These are phyloP conservation scores for Hibiscus syriacus DNA, from an alignment of 345 rosid species.

Conservation along the genomic window DNA sequence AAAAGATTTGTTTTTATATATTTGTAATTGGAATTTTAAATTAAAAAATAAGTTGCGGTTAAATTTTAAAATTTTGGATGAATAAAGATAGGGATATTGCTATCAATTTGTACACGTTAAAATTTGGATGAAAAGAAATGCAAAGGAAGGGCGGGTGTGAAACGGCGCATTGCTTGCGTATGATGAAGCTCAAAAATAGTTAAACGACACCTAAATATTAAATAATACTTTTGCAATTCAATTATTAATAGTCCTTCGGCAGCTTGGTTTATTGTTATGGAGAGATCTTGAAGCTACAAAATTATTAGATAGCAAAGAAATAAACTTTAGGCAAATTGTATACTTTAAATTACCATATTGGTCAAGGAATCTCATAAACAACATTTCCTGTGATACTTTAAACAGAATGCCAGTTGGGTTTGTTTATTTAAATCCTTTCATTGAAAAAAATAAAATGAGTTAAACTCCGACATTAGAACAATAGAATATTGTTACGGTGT, in stretches of 20 bases:
- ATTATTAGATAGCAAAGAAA: slow-evolving; percentile 1
- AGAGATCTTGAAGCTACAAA: background rate
- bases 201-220: background rate
- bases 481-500: slow-evolving; percentile 1
- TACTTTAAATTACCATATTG: background rate
- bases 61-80: too few species aligned
- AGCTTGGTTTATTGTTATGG: background rate
- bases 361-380: slow-evolving; percentile 21
- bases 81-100: too few species aligned
- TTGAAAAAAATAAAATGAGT: background rate
- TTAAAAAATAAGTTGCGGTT: too few species aligned
- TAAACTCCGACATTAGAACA: background rate
- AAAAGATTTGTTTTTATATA: too few species aligned
- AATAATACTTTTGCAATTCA: background rate
- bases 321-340: slow-evolving; percentile 11
- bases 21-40: too few species aligned
- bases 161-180: background rate
- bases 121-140: background rate
- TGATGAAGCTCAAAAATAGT: background rate
- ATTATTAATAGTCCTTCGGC: background rate
- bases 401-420: slow-evolving; percentile 26
- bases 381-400: slow-evolving; percentile 18
- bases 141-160: background rate
- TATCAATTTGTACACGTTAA: too few species aligned
- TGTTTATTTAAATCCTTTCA: background rate